Evolutionary conservation across 2,329 filamentous ascomycete genomes (phyloP), one percentile per base, ranked within the genome.

Genomic region (Chrysoporthe cubensis): DNA sequence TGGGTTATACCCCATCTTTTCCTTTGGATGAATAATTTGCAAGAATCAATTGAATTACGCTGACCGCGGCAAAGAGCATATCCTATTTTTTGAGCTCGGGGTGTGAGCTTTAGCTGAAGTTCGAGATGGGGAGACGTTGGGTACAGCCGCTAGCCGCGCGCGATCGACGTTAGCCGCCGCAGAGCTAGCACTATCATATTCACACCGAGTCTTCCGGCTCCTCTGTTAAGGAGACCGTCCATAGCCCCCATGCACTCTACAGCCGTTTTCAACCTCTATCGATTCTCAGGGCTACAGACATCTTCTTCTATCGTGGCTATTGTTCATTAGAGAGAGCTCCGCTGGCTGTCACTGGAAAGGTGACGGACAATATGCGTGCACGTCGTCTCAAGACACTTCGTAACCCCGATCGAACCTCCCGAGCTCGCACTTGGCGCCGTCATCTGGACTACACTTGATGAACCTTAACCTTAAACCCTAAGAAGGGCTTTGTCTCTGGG

Each of bases 131-230:
- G 16, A 11, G 2, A 26, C 32, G 50, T 54, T 16, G 21, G 54
- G 16, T 58, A 34, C 40, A 60, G 57, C 57, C 37, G 57, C 40
- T 44, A 44, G 40, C 57, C 57, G n/a, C 37, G 37, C 37, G n/a
- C 16, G 26, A 42, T n/a, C 57, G 37, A 18, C 57, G 18, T n/a
- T 43, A 26, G 37, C 32, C 40, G 57, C 37, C n/a, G n/a, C 21
- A 40, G 37, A 32, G 42, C n/a, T 26, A 16, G 13, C 40, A 43
- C 57, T 60, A 60, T 44, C 57, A 5, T 3, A 14, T 21, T 21
- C 37, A 6, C 13, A 8, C 40, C n/a, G 7, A 42, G 8, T 26
- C 14, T 44, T 3, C 21, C 57, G 21, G 21, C 16, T 7, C 50
- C 32, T 34, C 26, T 16, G 13, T 54, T 54, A 54, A 34, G 26